These are phyloP conservation scores for Dalbergia cultrata DNA, from an alignment of 306 rosid species.

Conservation along the genomic window DNA sequence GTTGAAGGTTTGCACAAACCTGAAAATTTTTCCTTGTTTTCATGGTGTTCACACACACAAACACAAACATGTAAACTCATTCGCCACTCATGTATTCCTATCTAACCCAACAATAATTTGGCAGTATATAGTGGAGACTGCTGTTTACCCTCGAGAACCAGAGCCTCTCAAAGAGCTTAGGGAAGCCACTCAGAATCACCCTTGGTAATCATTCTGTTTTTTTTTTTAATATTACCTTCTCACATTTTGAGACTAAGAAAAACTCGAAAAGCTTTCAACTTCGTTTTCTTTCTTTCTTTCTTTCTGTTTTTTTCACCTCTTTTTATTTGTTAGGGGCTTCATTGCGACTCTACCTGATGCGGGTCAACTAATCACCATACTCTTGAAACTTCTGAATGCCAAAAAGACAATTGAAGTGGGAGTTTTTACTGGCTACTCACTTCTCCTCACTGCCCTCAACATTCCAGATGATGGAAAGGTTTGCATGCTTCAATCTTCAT, in stretches of 20 bases:
- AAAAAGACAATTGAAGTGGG: conserved; percentile 59
- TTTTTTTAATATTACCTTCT: too few species aligned
- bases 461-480: conserved; percentile 55
- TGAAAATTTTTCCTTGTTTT: neutral
- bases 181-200: conserved; percentile 43
- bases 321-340: conserved; percentile 29
- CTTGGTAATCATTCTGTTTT: conserved; percentile 28
- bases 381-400: conserved; percentile 50
- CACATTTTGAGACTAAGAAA: neutral
- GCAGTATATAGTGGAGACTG: conserved; percentile 58
- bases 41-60: too few species aligned
- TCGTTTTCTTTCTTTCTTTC: neutral
- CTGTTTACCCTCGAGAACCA: conserved; percentile 59
- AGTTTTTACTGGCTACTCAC: conserved; percentile 63
- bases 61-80: too few species aligned
- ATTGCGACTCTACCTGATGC: conserved; percentile 51
- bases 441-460: conserved; percentile 61
- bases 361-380: conserved; percentile 54
- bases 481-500: neutral
- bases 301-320: too few species aligned
- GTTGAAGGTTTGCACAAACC: conserved; percentile 1
- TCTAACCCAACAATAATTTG: neutral
- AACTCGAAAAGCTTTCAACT: neutral
- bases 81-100: too few species aligned
- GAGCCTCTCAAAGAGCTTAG: conserved; percentile 59